Base-by-base conservation (phyloP, 371 early-diverging fungal species). In the Lichtheimia hyalospora region DNA sequence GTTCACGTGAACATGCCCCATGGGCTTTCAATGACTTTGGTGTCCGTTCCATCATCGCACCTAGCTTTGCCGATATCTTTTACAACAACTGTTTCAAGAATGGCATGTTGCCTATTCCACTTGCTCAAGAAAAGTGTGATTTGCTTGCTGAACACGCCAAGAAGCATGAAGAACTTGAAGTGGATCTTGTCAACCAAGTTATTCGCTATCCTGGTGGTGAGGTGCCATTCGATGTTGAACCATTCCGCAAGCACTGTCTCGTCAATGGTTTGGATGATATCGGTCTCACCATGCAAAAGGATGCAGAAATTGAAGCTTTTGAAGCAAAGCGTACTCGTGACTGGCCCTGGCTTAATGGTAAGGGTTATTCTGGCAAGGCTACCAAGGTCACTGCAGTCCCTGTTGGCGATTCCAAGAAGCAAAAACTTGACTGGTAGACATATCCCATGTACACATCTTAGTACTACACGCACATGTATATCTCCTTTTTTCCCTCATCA, bases 81-180 rank as follows among this genome's bases (percentile, higher is more conserved):
- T 84, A 68, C 73, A 88, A 86, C 82, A 88, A 88, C 71, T 85
- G 84, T 59, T 83, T 84, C 81, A 88, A 88, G 71, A 88, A 88
- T 60, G 86, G 86, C 58, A 86, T 88, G 86, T 72, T 88, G 57
- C 86, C 86, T 18, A 70, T 86, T 25, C 64, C 66, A 8, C 60
- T 81, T 34, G 61, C 70, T 52, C 73, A 73, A 55, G 71, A 73
- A 20, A 54, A 75, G 52, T 61, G 77, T 5, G 73, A 77, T 16
- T 51, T 66, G 12, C 62, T 88, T 41, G 72, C 76, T 44, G 75
- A 68, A 15, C 79, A 79, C 16, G 82, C 81, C 12, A 64, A 77
- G 66, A 62, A 74, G 51, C 78, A 80, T 0, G 40, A 40, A n/a
- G 67, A 76, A 49, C 54, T 86, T 15, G 80, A 82, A 42, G 76